Conservation (phyloP, 257 asterid species). For the Solanum rostratum region DNA sequence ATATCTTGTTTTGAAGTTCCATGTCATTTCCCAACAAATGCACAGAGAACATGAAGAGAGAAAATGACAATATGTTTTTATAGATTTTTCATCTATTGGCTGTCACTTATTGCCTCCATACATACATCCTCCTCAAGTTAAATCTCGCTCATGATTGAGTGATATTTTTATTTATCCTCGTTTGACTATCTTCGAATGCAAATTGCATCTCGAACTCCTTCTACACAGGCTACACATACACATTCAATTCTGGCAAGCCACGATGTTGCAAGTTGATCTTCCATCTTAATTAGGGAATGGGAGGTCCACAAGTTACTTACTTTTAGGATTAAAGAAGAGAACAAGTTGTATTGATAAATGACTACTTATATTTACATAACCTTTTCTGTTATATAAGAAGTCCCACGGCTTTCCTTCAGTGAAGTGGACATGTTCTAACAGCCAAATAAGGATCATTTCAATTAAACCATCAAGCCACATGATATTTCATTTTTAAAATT, state of each 20-base stretch:
- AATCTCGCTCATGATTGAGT: background rate
- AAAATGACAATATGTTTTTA: background rate
- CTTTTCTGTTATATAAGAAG: background rate
- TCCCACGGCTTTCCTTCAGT: background rate
- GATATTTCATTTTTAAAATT: background rate
- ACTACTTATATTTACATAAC: background rate
- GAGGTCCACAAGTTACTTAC: background rate
- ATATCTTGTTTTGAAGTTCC: background rate
- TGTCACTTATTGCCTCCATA: background rate
- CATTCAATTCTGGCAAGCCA: background rate
- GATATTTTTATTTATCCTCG: background rate
- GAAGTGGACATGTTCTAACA: background rate
- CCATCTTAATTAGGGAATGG: background rate
- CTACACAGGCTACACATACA: background rate
- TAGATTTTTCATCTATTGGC: background rate
- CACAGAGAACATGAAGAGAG: background rate
- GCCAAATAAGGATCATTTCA: background rate
- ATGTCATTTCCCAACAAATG: background rate
- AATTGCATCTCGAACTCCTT: background rate
- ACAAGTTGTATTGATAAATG: background rate
- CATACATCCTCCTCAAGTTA: background rate
- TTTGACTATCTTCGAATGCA: background rate
- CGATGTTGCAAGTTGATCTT: background rate
- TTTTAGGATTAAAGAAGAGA: background rate
- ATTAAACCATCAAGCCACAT: background rate